A percentile compares a stretch with the other conserved stretches of the same genome.
Evolutionary conservation across 2,329 filamentous ascomycete genomes (phyloP).

Genomic region (Microascus cirrosus): DNA sequence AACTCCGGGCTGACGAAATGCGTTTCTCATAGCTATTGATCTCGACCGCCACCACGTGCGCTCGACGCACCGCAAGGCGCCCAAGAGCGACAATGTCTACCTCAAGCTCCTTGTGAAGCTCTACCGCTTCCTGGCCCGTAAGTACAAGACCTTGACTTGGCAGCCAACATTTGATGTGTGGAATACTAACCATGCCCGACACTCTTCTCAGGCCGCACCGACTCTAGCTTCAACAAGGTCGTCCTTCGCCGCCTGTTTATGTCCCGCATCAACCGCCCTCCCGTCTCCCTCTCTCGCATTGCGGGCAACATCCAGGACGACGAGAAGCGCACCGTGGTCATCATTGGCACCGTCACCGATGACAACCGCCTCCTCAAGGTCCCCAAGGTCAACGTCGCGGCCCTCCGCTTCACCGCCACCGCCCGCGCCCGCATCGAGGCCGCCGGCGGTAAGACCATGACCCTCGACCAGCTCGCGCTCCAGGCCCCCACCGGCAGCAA

Average conservation of each 20-base stretch:
- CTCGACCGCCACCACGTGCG: slow-evolving; percentile 59
- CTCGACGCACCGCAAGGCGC: slow-evolving; percentile 76
- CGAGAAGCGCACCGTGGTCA: slow-evolving; percentile 78
- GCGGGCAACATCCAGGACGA: slow-evolving; percentile 56
- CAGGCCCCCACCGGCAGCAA: slow-evolving; percentile 92
- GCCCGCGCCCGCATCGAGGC: slow-evolving; percentile 88
- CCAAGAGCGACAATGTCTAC: slow-evolving; percentile 98
- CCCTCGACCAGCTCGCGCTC: slow-evolving; percentile 93
- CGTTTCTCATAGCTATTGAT: slow-evolving; percentile 54
- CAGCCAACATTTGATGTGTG: background rate
- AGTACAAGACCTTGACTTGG: slow-evolving; percentile 25
- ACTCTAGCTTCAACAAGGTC: slow-evolving; percentile 97
- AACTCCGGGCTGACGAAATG: slow-evolving; percentile 14
- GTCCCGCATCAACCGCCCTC: slow-evolving; percentile 96
- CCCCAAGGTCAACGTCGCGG: slow-evolving; percentile 88
- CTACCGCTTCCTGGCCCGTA: slow-evolving; percentile 94
- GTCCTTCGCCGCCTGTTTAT: slow-evolving; percentile 95
- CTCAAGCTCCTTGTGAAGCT: slow-evolving; percentile 96
- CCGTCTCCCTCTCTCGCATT: slow-evolving; percentile 89
- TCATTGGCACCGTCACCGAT: slow-evolving; percentile 93
- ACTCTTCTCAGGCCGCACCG: slow-evolving; percentile 67
- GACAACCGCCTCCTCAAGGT: slow-evolving; percentile 88
- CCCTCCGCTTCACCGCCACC: slow-evolving; percentile 92
- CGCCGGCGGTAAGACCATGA: slow-evolving; percentile 90
- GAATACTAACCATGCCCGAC: background rate